Percentiles rank a stretch among this genome's conserved stretches.
phyloP scores from a whole-genome alignment of 805 yeast genomes.

The Sugiyamaella marilandica region DNA sequence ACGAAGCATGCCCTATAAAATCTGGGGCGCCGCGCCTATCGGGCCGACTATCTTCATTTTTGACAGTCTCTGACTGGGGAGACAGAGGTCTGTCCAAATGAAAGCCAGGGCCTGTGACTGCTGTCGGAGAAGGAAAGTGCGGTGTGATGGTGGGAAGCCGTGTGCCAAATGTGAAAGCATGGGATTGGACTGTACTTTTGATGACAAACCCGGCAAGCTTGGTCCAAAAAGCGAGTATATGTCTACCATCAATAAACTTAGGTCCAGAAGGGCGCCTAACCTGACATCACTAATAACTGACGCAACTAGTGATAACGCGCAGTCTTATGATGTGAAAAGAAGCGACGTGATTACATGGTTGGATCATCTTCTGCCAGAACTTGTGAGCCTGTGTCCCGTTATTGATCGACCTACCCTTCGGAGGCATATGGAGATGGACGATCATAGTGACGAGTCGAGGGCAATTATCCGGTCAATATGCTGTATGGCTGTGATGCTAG shows the following conservation, averaged over 20 bases:
- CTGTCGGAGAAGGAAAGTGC: background rate
- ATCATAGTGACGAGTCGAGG: background rate
- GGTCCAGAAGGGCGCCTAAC: background rate
- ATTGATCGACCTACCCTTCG: background rate
- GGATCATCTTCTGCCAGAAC: slow-evolving; percentile 1
- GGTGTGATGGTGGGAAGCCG: background rate
- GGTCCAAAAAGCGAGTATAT: background rate
- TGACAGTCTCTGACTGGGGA: no score
- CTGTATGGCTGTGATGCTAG: background rate
- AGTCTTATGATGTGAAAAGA: background rate
- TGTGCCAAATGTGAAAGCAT: background rate
- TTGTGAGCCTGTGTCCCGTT: background rate
- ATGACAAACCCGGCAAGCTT: background rate
- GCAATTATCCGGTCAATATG: background rate
- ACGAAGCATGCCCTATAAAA: no score
- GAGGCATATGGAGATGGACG: background rate
- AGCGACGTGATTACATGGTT: background rate
- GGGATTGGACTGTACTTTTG: background rate
- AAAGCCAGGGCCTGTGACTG: slow-evolving; percentile 3
- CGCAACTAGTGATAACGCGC: background rate
- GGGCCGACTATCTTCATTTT: no score
- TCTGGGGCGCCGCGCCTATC: no score
- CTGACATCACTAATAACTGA: background rate
- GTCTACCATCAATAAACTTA: background rate
- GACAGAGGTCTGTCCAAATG: background rate